Base-by-base conservation (phyloP, 495 filamentous ascomycete species). In the Penicillium argentinense region DNA sequence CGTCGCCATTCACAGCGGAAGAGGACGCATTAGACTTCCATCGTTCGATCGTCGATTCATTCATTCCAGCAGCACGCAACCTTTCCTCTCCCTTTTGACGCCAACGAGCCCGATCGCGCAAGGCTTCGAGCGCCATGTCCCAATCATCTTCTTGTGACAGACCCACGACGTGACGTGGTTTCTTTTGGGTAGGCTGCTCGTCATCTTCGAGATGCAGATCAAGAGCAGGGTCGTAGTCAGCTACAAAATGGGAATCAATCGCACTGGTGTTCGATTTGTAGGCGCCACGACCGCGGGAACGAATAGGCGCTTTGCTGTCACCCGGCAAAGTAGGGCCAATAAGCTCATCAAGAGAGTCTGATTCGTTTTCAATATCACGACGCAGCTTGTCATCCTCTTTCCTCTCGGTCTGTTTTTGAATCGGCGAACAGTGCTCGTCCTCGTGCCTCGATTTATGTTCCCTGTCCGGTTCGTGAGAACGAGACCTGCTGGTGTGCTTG, bases 31-130 rank as follows among this genome's bases (percentile, higher is more conserved):
- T 80, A 36, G 78, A 84, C 71, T 91, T 87, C 89, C 87, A 95
- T 51, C 83, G 83, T 51, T 77, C 73, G 32, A 96, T 79, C 49
- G 88, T 79, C 11, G 83, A 80, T 12, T 92, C 89, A 2, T 80
- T 80, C 56, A 96, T 92, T 0, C 91, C 91, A 3, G 87, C 91
- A 8, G 76, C 80, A 18, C 84, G 83, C 23, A 96, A 67, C 49
- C 91, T 68, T 24, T 91, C 86, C 1, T 89, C 89, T 13, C 88
- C 87, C 48, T 83, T 77, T 38, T 83, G 74, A 52, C 85, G 88
- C 89, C 88, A 96, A 34, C 81, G 83, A 54, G 88, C 78, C 2
- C 88, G 81, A 56, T 95, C 91, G n/a, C 87, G 80, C 18, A 86
- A 73, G 13, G 84, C 83, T 67, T 96, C 91, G 2, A 92, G 69